Evolutionary conservation across 805 yeast species (phyloP).

Genomic region (Sugiyamaella mastotermitis): DNA sequence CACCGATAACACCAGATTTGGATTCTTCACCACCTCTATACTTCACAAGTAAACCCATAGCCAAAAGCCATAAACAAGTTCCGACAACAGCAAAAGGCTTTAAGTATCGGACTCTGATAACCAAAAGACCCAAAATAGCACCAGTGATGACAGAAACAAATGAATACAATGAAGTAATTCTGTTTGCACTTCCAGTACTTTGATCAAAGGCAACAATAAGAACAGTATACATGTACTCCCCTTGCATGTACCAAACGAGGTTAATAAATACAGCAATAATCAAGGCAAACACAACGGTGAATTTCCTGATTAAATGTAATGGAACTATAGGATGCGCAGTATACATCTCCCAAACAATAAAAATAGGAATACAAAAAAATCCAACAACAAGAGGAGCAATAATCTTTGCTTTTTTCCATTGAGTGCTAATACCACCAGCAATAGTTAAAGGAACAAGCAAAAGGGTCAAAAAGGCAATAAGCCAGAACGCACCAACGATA

Average conservation of each 20-base stretch:
- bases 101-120: slow-evolving; percentile 44
- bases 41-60: slow-evolving; percentile 54
- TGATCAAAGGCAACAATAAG: slow-evolving; percentile 59
- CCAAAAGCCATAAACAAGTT: slow-evolving; percentile 47
- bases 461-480: slow-evolving; percentile 54
- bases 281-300: slow-evolving; percentile 72
- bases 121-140: slow-evolving; percentile 49
- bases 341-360: slow-evolving; percentile 52
- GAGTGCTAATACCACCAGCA: slow-evolving; percentile 54
- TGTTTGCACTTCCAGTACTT: slow-evolving; percentile 54
- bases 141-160: slow-evolving; percentile 61
- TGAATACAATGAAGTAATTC: slow-evolving; percentile 56
- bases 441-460: slow-evolving; percentile 68
- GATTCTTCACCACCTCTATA: slow-evolving; percentile 50
- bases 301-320: slow-evolving; percentile 49
- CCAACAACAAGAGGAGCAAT: slow-evolving; percentile 71
- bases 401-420: slow-evolving; percentile 56
- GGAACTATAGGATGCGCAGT: slow-evolving; percentile 66
- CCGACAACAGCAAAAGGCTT: slow-evolving; percentile 61
- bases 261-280: slow-evolving; percentile 52
- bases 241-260: slow-evolving; percentile 62
- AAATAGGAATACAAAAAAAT: slow-evolving; percentile 51
- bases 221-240: slow-evolving; percentile 62
- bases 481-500: slow-evolving; percentile 51
- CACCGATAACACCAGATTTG: slow-evolving; percentile 56